Evolutionary conservation across 2,329 filamentous ascomycete species (phyloP).

Genomic region (Ophiostoma sp.): DNA sequence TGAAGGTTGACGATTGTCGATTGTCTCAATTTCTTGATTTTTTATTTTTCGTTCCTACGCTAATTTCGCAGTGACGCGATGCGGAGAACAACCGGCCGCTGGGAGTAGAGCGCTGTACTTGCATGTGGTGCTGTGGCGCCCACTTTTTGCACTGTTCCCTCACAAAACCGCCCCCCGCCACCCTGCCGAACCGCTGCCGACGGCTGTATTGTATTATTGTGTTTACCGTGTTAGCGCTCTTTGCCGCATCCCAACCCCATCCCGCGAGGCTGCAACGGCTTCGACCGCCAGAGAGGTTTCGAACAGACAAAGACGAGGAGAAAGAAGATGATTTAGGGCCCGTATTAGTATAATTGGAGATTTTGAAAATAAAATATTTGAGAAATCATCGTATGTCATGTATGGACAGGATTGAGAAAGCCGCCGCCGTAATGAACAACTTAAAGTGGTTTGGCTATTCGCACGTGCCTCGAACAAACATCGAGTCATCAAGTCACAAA

Average conservation of each 20-base stretch:
- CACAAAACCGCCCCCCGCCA: constrained; percentile 53
- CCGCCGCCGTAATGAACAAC: no score
- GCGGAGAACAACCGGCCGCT: constrained; percentile 6
- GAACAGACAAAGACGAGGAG: not conserved
- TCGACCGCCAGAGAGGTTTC: not conserved
- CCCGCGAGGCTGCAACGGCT: not conserved
- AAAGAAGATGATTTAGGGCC: not conserved
- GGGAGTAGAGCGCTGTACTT: not conserved
- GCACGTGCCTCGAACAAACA: not conserved
- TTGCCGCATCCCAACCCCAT: not conserved
- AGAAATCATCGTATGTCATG: no score
- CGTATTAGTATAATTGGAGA: no score
- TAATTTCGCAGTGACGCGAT: constrained; percentile 16
- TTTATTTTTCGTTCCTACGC: not conserved
- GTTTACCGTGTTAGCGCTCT: not conserved
- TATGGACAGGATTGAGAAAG: no score
- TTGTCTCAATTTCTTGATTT: not conserved
- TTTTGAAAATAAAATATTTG: no score
- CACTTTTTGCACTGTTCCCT: not conserved
- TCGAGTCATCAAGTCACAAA: not conserved
- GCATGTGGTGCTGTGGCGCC: not conserved
- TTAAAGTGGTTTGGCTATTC: not conserved
- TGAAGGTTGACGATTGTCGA: not conserved
- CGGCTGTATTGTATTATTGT: constrained; percentile 18
- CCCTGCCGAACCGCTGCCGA: constrained; percentile 16